These are phyloP conservation scores for Marasmius tenuissimus DNA, from an alignment of 1,284 basidiomycete genomes.

Conservation along the genomic window DNA sequence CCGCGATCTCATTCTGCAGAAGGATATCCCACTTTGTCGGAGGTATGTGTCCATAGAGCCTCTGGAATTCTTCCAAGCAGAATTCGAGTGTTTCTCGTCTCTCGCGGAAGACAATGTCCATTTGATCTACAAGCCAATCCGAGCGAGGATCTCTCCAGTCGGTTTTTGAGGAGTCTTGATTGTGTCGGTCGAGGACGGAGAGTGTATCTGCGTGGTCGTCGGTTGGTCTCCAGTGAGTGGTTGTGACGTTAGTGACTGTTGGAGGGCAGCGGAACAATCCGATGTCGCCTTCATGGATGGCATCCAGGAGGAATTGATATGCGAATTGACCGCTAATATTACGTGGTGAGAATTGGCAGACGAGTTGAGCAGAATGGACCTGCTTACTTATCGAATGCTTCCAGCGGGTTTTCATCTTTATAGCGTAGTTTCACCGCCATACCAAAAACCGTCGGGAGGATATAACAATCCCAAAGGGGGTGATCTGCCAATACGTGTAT, in stretches of 20 bases:
- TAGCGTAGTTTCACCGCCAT: slow-evolving; percentile 36
- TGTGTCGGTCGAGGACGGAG: not conserved
- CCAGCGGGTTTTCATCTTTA: slow-evolving; percentile 33
- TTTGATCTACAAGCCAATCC: slow-evolving; percentile 1
- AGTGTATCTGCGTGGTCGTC: not conserved
- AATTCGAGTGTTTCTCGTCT: slow-evolving; percentile 39
- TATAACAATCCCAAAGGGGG: slow-evolving; percentile 64
- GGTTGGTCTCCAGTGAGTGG: not conserved
- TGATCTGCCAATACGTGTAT: slow-evolving; percentile 55
- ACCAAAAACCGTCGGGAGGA: slow-evolving; percentile 60
- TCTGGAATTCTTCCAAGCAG: slow-evolving; percentile 40
- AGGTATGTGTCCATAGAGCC: slow-evolving; percentile 32
- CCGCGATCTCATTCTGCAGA: slow-evolving; percentile 41
- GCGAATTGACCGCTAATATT: slow-evolving; percentile 35
- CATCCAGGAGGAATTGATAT: slow-evolving; percentile 40
- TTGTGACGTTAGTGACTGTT: not conserved
- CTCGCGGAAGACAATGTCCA: not conserved
- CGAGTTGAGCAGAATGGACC: not conserved
- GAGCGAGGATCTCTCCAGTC: not conserved
- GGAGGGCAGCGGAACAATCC: slow-evolving; percentile 48
- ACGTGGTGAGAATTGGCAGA: not conserved
- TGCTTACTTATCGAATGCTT: slow-evolving; percentile 33
- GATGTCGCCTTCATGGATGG: slow-evolving; percentile 52
- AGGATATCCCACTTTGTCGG: slow-evolving; percentile 25
- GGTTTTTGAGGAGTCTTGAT: not conserved